phyloP scores from a whole-genome alignment of 1,284 basidiomycete genomes.

The Inonotus obliquus region DNA sequence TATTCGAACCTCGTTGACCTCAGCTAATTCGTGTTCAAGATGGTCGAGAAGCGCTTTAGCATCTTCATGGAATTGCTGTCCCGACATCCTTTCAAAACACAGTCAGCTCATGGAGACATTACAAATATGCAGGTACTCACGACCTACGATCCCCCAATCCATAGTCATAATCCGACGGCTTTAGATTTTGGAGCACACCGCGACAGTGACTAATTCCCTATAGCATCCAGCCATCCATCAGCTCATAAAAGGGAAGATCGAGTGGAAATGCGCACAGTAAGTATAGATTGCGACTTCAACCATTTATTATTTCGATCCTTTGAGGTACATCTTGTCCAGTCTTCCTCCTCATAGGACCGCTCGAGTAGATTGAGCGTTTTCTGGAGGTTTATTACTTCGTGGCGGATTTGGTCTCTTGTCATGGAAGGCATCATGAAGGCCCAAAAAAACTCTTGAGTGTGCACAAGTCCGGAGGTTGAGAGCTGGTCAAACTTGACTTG shows the following conservation, averaged over 20 bases:
- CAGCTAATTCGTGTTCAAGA: constrained; percentile 46
- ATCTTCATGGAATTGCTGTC: constrained; percentile 38
- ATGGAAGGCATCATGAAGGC: constrained; percentile 3
- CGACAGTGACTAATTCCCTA: constrained; percentile 56
- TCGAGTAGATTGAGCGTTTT: constrained; percentile 61
- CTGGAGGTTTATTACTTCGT: constrained; percentile 65
- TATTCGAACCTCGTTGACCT: constrained; percentile 42
- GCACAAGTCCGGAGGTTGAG: neutral
- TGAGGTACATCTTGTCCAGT: constrained; percentile 36
- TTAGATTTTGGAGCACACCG: constrained; percentile 23
- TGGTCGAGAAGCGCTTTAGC: constrained; percentile 46
- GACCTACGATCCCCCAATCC: constrained; percentile 11
- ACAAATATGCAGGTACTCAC: constrained; percentile 7
- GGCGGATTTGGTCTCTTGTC: constrained; percentile 38
- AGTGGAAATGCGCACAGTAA: constrained; percentile 44
- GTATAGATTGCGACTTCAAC: constrained; percentile 51
- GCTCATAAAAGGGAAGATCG: neutral
- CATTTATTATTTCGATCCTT: constrained; percentile 29
- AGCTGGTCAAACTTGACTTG: neutral
- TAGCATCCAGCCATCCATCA: neutral
- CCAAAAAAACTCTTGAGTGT: no score
- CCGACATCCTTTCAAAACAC: constrained; percentile 30
- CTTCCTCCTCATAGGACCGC: constrained; percentile 42
- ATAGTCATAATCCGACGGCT: constrained; percentile 12
- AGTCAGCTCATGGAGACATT: neutral